These are phyloP conservation scores for Trypanosoma grayi DNA, from an alignment of 208 protist genomes.

Conservation along the genomic window DNA sequence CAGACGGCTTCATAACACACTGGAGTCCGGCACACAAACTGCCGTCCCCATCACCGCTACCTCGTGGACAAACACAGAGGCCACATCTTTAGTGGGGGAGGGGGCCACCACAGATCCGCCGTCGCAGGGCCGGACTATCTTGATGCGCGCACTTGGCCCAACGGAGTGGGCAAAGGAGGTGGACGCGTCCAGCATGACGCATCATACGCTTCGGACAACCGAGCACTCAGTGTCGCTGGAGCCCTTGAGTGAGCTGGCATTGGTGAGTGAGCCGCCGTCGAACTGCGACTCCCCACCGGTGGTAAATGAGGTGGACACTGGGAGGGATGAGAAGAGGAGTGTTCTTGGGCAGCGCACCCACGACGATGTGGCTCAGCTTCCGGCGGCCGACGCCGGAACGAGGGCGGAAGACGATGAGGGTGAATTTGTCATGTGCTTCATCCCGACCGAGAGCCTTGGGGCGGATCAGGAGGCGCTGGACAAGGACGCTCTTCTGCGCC, in stretches of 20 bases:
- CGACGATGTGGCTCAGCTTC: background rate
- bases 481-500: constrained; percentile 8
- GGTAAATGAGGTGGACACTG: background rate
- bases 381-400: background rate
- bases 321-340: background rate
- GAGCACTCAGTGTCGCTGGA: background rate
- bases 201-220: background rate
- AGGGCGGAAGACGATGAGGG: background rate
- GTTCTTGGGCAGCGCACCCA: too few relatives aligned
- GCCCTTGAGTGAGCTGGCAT: background rate
- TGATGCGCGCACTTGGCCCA: constrained; percentile 26
- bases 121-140: background rate
- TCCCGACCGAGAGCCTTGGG: constrained; percentile 18
- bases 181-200: background rate
- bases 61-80: constrained; percentile 20
- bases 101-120: background rate
- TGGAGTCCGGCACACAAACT: constrained; percentile 24
- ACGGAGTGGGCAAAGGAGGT: constrained; percentile 27
- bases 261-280: background rate
- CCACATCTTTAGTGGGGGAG: background rate
- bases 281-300: too few relatives aligned
- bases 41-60: constrained; percentile 13
- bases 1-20: background rate
- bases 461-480: constrained; percentile 11
- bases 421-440: constrained; percentile 23